Evolutionary conservation across 1,284 basidiomycete species (phyloP).

Genomic region (Wallemia mellicola): DNA sequence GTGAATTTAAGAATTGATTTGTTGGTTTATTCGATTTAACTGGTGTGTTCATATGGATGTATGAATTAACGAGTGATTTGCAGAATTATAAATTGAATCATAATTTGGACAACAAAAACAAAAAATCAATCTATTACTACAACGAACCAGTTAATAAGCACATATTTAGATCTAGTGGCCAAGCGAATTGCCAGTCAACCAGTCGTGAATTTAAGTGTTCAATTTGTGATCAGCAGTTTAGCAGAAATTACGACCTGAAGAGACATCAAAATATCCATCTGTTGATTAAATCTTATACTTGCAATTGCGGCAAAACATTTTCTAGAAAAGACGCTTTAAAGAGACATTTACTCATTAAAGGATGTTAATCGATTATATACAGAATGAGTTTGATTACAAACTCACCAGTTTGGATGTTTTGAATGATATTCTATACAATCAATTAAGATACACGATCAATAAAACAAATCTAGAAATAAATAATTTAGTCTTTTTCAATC

Average conservation of each 20-base stretch:
- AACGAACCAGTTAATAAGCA: too few relatives aligned
- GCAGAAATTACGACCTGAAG: slow-evolving; percentile 6
- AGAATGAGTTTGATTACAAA: background rate
- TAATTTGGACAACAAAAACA: background rate
- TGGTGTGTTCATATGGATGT: background rate
- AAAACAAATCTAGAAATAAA: too few relatives aligned
- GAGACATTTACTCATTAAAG: slow-evolving; percentile 5
- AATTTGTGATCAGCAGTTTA: slow-evolving; percentile 3
- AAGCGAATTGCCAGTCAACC: background rate
- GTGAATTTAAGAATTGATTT: background rate
- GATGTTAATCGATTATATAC: slow-evolving; percentile 1
- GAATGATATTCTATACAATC: background rate
- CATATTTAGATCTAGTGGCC: too few relatives aligned
- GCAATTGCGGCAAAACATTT: slow-evolving; percentile 4
- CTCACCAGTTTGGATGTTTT: background rate
- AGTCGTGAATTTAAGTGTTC: slow-evolving; percentile 2
- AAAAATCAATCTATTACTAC: background rate
- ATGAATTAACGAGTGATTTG: too few relatives aligned
- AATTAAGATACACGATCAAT: background rate
- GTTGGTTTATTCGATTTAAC: background rate
- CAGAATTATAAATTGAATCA: too few relatives aligned
- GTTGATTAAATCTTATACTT: background rate
- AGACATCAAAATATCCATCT: background rate
- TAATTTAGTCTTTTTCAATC: too few relatives aligned
- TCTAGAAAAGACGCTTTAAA: slow-evolving; percentile 6